Evolutionary conservation across 495 filamentous ascomycete genomes (phyloP).

Genomic region (Letharia lupina): DNA sequence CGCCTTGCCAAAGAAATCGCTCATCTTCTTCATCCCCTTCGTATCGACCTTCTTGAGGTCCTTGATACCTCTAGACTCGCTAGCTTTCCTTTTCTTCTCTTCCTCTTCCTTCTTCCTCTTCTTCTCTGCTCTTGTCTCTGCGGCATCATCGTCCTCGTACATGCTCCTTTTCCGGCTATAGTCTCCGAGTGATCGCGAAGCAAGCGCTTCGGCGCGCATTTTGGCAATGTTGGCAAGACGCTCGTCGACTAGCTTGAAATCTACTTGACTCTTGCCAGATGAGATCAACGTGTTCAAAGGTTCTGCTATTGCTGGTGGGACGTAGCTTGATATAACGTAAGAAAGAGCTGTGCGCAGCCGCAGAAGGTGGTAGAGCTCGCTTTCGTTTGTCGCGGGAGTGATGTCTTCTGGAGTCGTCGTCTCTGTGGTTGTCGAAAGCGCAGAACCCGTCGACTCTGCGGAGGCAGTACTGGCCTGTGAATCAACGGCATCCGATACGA

Average conservation of each 20-base stretch:
- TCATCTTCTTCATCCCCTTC: conserved; percentile 94
- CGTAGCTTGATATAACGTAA: conserved; percentile 69
- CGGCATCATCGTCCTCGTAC: conserved; percentile 59
- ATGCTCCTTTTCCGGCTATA: conserved; percentile 62
- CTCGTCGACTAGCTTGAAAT: conserved; percentile 61
- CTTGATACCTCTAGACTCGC: conserved; percentile 63
- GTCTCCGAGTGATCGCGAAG: conserved; percentile 58
- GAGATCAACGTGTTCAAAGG: conserved; percentile 43
- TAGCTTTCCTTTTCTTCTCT: conserved; percentile 64
- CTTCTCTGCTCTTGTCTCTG: conserved; percentile 45
- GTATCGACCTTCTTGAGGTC: conserved; percentile 83
- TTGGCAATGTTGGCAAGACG: conserved; percentile 56
- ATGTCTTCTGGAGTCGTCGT: conserved; percentile 28
- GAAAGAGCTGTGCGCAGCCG: conserved; percentile 63
- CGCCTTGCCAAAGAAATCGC: conserved; percentile 79
- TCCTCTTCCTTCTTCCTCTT: conserved; percentile 64
- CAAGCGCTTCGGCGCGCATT: conserved; percentile 58
- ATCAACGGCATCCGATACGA: conserved; percentile 32
- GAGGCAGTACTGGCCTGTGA: conserved; percentile 35
- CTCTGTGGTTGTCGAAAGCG: conserved; percentile 30
- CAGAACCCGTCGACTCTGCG: conserved; percentile 32
- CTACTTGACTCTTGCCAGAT: conserved; percentile 38
- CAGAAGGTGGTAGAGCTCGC: conserved; percentile 52
- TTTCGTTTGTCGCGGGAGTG: conserved; percentile 28
- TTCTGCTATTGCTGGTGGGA: conserved; percentile 45